Percentiles rank a stretch among this genome's conserved stretches.
phyloP scores from a whole-genome alignment of 1,284 basidiomycete species.

The Salmacisia buchloeana region DNA sequence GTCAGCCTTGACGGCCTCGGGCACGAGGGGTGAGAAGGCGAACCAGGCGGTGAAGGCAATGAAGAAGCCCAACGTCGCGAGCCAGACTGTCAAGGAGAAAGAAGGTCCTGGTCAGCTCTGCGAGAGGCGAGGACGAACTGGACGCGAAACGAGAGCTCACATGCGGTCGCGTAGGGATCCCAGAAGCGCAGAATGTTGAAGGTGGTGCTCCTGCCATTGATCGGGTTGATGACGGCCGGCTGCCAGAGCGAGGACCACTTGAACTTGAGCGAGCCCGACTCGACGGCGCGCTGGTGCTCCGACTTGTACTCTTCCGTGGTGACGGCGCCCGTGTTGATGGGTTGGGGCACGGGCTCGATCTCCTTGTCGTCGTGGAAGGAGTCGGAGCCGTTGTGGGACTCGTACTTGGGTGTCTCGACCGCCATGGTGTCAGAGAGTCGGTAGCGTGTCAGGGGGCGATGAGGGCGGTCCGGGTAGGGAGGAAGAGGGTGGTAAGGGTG shows the following conservation, averaged over 20 bases:
- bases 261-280: conserved; percentile 26
- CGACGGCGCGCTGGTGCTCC: conserved; percentile 25
- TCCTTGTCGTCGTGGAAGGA: conserved; percentile 9
- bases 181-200: conserved; percentile 59
- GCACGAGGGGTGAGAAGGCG: conserved; percentile 62
- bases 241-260: conserved; percentile 43
- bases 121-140: conserved; percentile 1
- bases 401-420: background rate
- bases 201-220: conserved; percentile 60
- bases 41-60: conserved; percentile 61
- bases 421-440: background rate
- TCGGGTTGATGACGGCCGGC: conserved; percentile 55
- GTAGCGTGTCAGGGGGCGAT: too few species aligned
- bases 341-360: conserved; percentile 5
- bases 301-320: conserved; percentile 35
- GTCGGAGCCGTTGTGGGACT: background rate
- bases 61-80: conserved; percentile 56
- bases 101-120: background rate
- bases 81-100: conserved; percentile 14
- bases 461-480: too few species aligned
- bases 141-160: conserved; percentile 54
- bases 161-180: conserved; percentile 59
- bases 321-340: conserved; percentile 6
- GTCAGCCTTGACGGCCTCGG: conserved; percentile 61
- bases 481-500: background rate